Evolutionary conservation across 805 yeast genomes (phyloP).

Genomic region (Metschnikowia matae): DNA sequence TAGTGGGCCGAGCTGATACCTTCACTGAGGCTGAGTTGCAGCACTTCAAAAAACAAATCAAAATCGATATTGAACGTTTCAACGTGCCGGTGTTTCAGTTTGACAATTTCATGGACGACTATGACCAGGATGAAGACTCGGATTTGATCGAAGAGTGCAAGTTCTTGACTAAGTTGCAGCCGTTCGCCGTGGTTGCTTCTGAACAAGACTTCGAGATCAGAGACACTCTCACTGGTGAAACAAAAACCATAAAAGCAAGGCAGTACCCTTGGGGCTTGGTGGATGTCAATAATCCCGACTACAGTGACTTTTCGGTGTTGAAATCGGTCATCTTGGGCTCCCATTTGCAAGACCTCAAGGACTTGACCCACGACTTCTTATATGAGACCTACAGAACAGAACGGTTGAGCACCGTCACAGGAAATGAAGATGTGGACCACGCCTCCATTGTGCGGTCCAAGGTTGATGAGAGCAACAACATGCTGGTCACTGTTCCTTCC

Average conservation of each 20-base stretch:
- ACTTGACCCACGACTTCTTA: slow-evolving; percentile 68
- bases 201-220: slow-evolving; percentile 50
- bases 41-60: slow-evolving; percentile 56
- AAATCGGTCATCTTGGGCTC: slow-evolving; percentile 74
- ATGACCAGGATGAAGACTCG: slow-evolving; percentile 71
- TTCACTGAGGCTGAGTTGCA: slow-evolving; percentile 63
- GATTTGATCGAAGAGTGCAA: slow-evolving; percentile 69
- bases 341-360: slow-evolving; percentile 79
- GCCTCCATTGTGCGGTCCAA: slow-evolving; percentile 22
- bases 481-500: slow-evolving; percentile 42
- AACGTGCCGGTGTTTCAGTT: slow-evolving; percentile 79
- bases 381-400: slow-evolving; percentile 81
- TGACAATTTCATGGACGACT: slow-evolving; percentile 42
- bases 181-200: slow-evolving; percentile 68
- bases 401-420: slow-evolving; percentile 58
- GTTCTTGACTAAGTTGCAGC: slow-evolving; percentile 59
- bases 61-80: slow-evolving; percentile 59
- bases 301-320: slow-evolving; percentile 53
- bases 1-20: slow-evolving; percentile 76
- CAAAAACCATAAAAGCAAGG: slow-evolving; percentile 49
- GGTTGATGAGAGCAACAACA: slow-evolving; percentile 17
- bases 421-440: slow-evolving; percentile 27
- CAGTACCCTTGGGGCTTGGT: slow-evolving; percentile 74
- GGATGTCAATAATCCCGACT: slow-evolving; percentile 49
- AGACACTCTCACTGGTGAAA: slow-evolving; percentile 42